phyloP scores from a whole-genome alignment of 163 green algal species.

The Botryococcus braunii region DNA sequence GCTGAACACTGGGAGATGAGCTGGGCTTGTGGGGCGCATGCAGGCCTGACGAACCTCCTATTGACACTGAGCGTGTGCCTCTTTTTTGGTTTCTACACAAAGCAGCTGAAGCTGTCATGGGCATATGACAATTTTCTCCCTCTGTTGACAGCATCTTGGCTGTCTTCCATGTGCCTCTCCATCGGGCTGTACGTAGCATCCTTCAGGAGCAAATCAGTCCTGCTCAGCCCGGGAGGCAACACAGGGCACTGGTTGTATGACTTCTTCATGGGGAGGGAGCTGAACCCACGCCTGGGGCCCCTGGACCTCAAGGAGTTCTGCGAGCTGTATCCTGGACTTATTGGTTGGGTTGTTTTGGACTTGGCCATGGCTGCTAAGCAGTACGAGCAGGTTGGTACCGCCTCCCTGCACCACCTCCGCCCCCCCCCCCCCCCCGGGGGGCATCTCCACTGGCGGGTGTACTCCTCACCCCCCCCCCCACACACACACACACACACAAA shows the following conservation, averaged over 20 bases:
- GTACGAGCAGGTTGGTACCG: constrained; percentile 19
- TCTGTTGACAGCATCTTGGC: constrained; percentile 59
- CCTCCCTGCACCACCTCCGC: too few species aligned
- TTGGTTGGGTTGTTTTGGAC: constrained; percentile 74
- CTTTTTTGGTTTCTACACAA: constrained; percentile 53
- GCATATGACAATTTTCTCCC: constrained; percentile 68
- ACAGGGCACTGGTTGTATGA: constrained; percentile 70
- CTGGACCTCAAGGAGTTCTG: constrained; percentile 88
- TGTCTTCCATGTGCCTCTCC: constrained; percentile 46
- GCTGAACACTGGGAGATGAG: neutral
- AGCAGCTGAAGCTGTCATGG: constrained; percentile 55
- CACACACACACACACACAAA: too few species aligned
- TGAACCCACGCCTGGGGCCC: constrained; percentile 70
- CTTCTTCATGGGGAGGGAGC: constrained; percentile 91
- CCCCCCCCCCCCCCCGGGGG: too few species aligned
- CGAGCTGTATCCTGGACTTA: constrained; percentile 89
- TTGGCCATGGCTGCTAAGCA: constrained; percentile 67
- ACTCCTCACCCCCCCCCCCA: too few species aligned
- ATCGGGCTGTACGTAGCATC: constrained; percentile 48
- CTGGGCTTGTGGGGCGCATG: neutral
- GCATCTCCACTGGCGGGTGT: constrained; percentile 71
- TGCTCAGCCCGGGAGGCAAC: constrained; percentile 49
- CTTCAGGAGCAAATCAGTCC: constrained; percentile 22
- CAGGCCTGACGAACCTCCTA: constrained; percentile 30
- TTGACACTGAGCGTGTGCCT: constrained; percentile 45